These are phyloP conservation scores for Lagenidium sp. DNA, from an alignment of 352 stramenopile species.

Conservation along the genomic window DNA sequence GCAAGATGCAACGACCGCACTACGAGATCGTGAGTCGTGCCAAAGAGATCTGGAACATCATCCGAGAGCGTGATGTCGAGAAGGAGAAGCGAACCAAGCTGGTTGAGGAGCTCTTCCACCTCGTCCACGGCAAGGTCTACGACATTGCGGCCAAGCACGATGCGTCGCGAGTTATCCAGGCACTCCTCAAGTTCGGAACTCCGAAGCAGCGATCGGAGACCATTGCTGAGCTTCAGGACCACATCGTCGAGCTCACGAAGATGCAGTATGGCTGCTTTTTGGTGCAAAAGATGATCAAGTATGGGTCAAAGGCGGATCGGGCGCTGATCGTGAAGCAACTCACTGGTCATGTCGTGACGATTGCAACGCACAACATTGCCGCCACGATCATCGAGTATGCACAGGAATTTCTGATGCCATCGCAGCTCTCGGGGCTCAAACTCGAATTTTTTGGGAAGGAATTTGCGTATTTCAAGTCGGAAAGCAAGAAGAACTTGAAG, in stretches of 20 bases:
- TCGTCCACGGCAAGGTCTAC: constrained; percentile 93
- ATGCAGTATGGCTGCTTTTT: constrained; percentile 96
- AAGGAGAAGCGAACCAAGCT: constrained; percentile 78
- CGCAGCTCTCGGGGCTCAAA: constrained; percentile 80
- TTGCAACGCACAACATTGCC: constrained; percentile 93
- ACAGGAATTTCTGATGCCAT: constrained; percentile 81
- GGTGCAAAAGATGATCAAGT: constrained; percentile 97
- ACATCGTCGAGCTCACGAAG: constrained; percentile 92
- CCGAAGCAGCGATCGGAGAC: constrained; percentile 81
- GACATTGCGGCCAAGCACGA: constrained; percentile 95
- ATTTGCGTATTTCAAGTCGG: constrained; percentile 80
- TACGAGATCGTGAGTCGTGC: constrained; percentile 89
- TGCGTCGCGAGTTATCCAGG: constrained; percentile 93
- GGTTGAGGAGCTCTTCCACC: constrained; percentile 85
- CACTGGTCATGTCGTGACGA: constrained; percentile 88
- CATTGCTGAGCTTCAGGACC: constrained; percentile 87
- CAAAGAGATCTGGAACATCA: constrained; percentile 96
- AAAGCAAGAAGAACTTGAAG: constrained; percentile 76
- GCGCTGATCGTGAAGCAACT: constrained; percentile 85
- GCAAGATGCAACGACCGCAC: constrained; percentile 92
- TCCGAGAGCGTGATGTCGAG: constrained; percentile 81
- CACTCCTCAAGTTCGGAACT: constrained; percentile 91
- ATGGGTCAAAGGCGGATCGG: constrained; percentile 80
- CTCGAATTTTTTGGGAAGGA: constrained; percentile 88
- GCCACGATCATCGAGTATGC: constrained; percentile 90